Percentiles rank a stretch among this genome's conserved stretches.
phyloP scores from a whole-genome alignment of 371 early-diverging fungal species.

The Entomophthora muscae region DNA sequence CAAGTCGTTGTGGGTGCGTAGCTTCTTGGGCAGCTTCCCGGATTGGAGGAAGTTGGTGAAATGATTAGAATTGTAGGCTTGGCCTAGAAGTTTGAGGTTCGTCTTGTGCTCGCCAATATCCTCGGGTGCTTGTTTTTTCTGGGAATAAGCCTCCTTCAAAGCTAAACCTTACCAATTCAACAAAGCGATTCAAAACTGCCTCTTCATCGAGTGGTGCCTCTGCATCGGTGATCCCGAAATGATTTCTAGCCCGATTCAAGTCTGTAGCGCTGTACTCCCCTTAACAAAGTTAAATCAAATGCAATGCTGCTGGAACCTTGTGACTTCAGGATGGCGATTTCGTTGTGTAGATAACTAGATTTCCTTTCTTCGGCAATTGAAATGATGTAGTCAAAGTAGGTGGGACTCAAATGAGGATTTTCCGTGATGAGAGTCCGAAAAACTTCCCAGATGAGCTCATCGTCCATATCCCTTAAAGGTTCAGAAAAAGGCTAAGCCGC shows the following conservation, averaged over 20 bases:
- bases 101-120: neutral
- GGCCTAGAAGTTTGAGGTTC: neutral
- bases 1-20: neutral
- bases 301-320: neutral
- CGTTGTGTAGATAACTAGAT: neutral
- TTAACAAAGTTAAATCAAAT: neutral
- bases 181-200: neutral
- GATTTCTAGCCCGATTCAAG: neutral
- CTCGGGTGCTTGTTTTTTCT: neutral
- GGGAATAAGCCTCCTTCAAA: neutral
- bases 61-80: neutral
- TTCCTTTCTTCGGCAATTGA: neutral
- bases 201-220: neutral
- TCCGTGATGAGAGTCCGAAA: neutral
- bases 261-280: neutral
- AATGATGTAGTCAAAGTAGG: neutral
- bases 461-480: neutral
- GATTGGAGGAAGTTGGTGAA: neutral
- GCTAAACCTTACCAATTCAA: neutral
- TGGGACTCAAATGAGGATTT: neutral
- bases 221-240: neutral
- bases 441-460: neutral
- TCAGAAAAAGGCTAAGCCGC: neutral
- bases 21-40: neutral
- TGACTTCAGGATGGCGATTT: neutral